Conservation (phyloP, 1,284 basidiomycete species). For the Malassezia brasiliensis region DNA sequence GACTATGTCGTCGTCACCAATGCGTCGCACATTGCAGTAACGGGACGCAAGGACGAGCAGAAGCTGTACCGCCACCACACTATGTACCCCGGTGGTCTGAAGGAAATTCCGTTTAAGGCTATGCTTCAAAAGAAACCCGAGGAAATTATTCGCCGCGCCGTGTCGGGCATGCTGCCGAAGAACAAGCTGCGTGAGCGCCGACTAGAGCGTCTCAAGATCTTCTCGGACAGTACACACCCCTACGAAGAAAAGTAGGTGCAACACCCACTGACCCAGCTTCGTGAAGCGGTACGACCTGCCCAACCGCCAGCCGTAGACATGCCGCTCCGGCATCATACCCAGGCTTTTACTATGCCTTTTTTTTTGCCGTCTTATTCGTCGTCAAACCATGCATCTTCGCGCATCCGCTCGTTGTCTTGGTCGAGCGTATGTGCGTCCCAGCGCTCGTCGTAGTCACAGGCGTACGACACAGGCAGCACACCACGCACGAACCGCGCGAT, state of each 20-base stretch:
- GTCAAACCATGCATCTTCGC: constrained; percentile 17
- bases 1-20: constrained; percentile 97
- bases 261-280: constrained; percentile 10
- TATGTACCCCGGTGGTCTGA: constrained; percentile 86
- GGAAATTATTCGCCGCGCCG: constrained; percentile 52
- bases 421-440: constrained; percentile 1
- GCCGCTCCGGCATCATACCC: constrained; percentile 1
- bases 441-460: constrained; percentile 17
- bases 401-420: neutral
- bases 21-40: constrained; percentile 71
- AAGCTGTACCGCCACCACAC: constrained; percentile 80
- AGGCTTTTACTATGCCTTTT: neutral
- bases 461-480: constrained; percentile 9
- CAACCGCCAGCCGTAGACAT: neutral
- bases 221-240: constrained; percentile 37
- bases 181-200: constrained; percentile 45
- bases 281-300: constrained; percentile 16
- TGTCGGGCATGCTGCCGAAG: constrained; percentile 48
- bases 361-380: constrained; percentile 1
- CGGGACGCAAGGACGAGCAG: constrained; percentile 79
- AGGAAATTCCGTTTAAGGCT: constrained; percentile 50
- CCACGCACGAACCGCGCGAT: constrained; percentile 14
- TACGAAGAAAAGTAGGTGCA: constrained; percentile 33
- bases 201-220: constrained; percentile 43
- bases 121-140: constrained; percentile 64